Conservation (phyloP, 441 rosid genomes). For the Sinapis alba region DNA sequence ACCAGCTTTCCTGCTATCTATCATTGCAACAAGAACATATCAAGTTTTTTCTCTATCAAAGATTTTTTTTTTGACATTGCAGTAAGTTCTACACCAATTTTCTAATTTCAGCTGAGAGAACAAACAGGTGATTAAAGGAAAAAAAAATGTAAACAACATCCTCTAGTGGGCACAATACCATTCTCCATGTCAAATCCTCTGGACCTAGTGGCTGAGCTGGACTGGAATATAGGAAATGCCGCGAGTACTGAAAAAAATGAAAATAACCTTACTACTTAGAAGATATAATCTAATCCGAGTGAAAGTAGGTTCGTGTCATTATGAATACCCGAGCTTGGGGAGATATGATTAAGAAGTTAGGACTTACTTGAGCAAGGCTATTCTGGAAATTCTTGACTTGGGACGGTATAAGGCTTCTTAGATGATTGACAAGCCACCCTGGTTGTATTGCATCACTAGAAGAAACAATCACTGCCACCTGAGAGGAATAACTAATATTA, state of each 20-base stretch:
- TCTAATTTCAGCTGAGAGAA: not conserved
- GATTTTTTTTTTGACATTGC: not conserved
- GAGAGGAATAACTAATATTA: too few relatives aligned
- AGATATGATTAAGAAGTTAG: not conserved
- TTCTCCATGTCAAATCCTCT: constrained; percentile 91
- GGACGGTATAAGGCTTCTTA: constrained; percentile 58
- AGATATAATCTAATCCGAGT: not conserved
- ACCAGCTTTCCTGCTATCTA: constrained; percentile 84
- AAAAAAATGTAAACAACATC: not conserved
- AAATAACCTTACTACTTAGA: not conserved
- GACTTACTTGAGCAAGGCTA: constrained; percentile 69
- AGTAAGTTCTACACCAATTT: constrained; percentile 8
- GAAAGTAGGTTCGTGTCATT: constrained; percentile 12
- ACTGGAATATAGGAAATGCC: constrained; percentile 79
- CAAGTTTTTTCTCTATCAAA: not conserved
- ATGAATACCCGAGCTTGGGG: not conserved
- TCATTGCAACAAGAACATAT: constrained; percentile 23
- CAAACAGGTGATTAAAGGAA: not conserved
- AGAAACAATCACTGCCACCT: constrained; percentile 86
- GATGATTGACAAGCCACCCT: constrained; percentile 74
- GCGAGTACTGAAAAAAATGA: constrained; percentile 54
- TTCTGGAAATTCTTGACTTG: constrained; percentile 58
- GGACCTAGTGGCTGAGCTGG: constrained; percentile 95
- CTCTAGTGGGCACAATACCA: constrained; percentile 49
- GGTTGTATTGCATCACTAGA: constrained; percentile 77